A percentile compares a stretch with the other conserved stretches of the same genome.
These are phyloP conservation scores for Skeletonema menzelii DNA, from an alignment of 108 stramenopile species.

Conservation along the genomic window DNA sequence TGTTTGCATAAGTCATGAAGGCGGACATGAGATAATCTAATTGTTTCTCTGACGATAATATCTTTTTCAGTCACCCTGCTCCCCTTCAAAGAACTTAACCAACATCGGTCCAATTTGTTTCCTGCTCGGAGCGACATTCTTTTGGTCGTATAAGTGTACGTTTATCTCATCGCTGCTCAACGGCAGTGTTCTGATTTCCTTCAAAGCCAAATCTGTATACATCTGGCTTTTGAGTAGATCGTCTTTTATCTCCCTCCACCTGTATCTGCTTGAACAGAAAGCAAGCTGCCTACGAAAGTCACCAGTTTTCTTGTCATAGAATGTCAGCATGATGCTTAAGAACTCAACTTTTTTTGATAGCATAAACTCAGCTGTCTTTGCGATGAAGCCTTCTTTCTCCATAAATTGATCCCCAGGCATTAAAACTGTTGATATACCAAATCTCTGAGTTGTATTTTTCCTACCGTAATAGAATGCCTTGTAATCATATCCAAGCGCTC, in stretches of 20 bases:
- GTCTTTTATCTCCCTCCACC: neutral
- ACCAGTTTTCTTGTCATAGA: slow-evolving; percentile 24
- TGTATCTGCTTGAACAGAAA: slow-evolving; percentile 21
- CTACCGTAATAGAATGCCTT: slow-evolving; percentile 50
- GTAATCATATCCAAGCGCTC: slow-evolving; percentile 74
- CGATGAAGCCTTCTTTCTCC: slow-evolving; percentile 29
- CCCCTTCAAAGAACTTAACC: slow-evolving; percentile 35
- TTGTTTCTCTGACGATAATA: too few species aligned
- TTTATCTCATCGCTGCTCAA: slow-evolving; percentile 12
- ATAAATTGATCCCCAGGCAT: slow-evolving; percentile 52
- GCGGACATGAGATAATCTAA: too few species aligned
- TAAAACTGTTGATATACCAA: slow-evolving; percentile 77
- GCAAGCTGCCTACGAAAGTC: slow-evolving; percentile 29
- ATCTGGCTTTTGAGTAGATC: slow-evolving; percentile 21
- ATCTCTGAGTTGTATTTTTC: slow-evolving; percentile 12
- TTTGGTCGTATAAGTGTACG: slow-evolving; percentile 53
- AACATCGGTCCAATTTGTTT: slow-evolving; percentile 83
- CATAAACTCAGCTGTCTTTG: slow-evolving; percentile 46
- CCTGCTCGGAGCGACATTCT: slow-evolving; percentile 63
- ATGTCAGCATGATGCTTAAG: slow-evolving; percentile 60
- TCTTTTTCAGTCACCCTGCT: too few species aligned
- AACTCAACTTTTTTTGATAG: slow-evolving; percentile 24
- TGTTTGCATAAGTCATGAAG: too few species aligned
- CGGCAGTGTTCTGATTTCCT: neutral
- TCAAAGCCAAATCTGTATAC: neutral